Percentiles rank a stretch among this genome's conserved stretches.
phyloP scores from a whole-genome alignment of 805 yeast genomes.

The Hermanozyma aechmeae region DNA sequence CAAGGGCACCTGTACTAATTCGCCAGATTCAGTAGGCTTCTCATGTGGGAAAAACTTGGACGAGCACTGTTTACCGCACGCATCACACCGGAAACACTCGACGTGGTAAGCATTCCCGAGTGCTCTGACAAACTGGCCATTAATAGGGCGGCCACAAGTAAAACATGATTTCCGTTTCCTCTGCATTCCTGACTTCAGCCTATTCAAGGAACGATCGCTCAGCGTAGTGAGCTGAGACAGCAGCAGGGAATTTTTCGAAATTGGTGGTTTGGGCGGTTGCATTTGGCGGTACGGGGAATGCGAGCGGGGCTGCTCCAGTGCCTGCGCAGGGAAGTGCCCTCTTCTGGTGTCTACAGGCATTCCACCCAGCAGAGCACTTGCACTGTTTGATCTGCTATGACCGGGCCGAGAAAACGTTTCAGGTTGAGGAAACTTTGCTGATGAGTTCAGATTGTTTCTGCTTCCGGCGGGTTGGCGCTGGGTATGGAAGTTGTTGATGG shows the following conservation, averaged over 20 bases:
- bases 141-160: slow-evolving; percentile 28
- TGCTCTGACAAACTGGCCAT: slow-evolving; percentile 80
- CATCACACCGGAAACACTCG: slow-evolving; percentile 78
- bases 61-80: slow-evolving; percentile 75
- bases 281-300: background rate
- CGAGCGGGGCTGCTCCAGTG: slow-evolving; percentile 1
- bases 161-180: slow-evolving; percentile 23
- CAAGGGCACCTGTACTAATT: slow-evolving; percentile 33
- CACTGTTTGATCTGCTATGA: too few relatives aligned
- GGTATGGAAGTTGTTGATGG: too few relatives aligned
- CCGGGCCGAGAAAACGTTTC: too few relatives aligned
- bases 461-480: too few relatives aligned
- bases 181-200: background rate
- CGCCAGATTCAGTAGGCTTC: slow-evolving; percentile 23
- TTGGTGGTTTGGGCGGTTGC: slow-evolving; percentile 1
- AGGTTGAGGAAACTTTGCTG: too few relatives aligned
- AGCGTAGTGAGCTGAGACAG: slow-evolving; percentile 2
- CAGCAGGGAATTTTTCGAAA: too few relatives aligned
- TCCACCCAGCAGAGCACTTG: too few relatives aligned
- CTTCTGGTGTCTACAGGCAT: too few relatives aligned
- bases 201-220: slow-evolving; percentile 1
- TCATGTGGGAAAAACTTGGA: slow-evolving; percentile 85
- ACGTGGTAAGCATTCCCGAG: slow-evolving; percentile 73
- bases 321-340: slow-evolving; percentile 1
- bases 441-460: too few relatives aligned